phyloP scores from a whole-genome alignment of 768 basidiomycete species.

The Kwoniella bestiolae region DNA sequence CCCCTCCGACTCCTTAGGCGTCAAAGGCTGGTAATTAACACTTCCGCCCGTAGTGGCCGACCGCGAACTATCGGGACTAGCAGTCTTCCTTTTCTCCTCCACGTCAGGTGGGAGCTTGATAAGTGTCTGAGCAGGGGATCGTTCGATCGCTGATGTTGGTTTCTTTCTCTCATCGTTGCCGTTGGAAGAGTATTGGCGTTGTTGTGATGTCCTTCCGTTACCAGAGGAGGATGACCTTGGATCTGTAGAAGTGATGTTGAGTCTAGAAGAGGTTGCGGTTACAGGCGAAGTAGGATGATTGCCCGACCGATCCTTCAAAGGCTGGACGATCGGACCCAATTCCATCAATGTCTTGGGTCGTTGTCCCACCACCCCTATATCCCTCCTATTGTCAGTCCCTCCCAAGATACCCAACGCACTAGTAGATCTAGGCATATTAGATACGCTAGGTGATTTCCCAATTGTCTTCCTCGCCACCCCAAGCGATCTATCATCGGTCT shows the following conservation, averaged over 20 bases:
- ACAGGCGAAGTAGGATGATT: constrained; percentile 1
- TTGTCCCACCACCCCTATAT: background rate
- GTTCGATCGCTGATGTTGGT: background rate
- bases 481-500: constrained; percentile 26
- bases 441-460: constrained; percentile 14
- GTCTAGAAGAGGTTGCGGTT: background rate
- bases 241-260: background rate
- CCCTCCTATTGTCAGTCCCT: background rate
- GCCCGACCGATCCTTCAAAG: constrained; percentile 12
- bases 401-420: background rate
- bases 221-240: background rate
- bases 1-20: constrained; percentile 23
- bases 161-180: background rate
- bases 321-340: constrained; percentile 10
- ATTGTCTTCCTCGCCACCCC: background rate
- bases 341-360: constrained; percentile 17
- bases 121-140: constrained; percentile 13
- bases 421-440: background rate
- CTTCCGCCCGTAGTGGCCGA: constrained; percentile 34
- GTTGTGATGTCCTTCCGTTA: background rate
- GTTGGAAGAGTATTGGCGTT: background rate
- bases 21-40: constrained; percentile 30
- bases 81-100: constrained; percentile 14
- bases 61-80: constrained; percentile 20
- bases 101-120: constrained; percentile 13